Base-by-base conservation (phyloP, 768 basidiomycete genomes). In the Lactarius vividus region DNA sequence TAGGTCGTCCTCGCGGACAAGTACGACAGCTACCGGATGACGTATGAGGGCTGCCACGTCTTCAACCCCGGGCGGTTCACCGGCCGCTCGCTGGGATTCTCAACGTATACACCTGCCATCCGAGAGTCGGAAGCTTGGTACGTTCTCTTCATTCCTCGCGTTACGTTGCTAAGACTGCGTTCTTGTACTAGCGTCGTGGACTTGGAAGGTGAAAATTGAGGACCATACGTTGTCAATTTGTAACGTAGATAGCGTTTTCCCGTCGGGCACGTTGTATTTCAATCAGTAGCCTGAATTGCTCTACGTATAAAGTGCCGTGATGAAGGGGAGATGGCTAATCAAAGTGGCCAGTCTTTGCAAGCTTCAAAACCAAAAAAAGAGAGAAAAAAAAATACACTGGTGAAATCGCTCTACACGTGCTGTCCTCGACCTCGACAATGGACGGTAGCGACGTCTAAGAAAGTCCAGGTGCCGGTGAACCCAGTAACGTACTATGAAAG, bases 11-110 rank as follows among this genome's bases (percentile, higher is more conserved):
- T 99, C 15, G 97, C 97, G 1, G 97, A 99, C 78, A 95, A 90
- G 76, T 97, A 98, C 73, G 96, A 97, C 74, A 86, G 91, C 56
- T 99, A 94, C 75, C 94, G 97, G 72, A 82, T 97, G 69, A 98
- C 96, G 1, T 99, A 99, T 75, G 95, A 96, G 65, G 94, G 94
- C 13, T 98, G 97, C 72, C 97, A 98, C 77, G 97, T 98, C 31
- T 95, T 98, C 82, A 99, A 99, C 75, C 97, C 97, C 0, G 96
- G 97, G 23, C 88, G 89, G 58, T 98, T 98, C 74, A 81, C 94
- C 16, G 87, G 92, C 5, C 89, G 85, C 57, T 83, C 88, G 6
- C 90, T 93, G 70, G 83, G 85, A 6, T 98, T 98, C 80, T 93
- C 91, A 13, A 91, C 94, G 3, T 99, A 96, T 71, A 91, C 88